phyloP scores from a whole-genome alignment of 2,329 filamentous ascomycete species.

The Calonectria pteridis region DNA sequence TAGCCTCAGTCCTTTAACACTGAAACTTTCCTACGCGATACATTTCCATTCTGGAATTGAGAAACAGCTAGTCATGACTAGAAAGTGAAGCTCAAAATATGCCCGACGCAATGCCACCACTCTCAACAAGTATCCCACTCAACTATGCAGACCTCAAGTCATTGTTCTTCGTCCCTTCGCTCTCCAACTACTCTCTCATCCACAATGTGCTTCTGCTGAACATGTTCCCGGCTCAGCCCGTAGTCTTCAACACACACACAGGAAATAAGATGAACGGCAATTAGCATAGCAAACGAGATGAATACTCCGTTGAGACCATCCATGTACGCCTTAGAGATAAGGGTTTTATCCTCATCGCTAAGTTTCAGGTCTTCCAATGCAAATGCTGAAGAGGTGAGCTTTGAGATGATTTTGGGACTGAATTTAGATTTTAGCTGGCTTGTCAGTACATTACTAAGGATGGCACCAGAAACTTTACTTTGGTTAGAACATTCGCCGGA shows the following conservation, averaged over 20 bases:
- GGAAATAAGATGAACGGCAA: background rate
- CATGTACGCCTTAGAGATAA: background rate
- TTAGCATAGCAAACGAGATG: background rate
- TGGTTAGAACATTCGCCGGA: background rate
- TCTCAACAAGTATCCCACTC: too few relatives aligned
- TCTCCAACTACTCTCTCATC: too few relatives aligned
- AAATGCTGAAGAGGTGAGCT: background rate
- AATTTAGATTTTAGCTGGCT: background rate
- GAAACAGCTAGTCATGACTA: too few relatives aligned
- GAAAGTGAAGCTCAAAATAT: too few relatives aligned
- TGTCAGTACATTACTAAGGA: background rate
- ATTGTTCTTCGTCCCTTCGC: too few relatives aligned
- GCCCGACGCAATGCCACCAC: too few relatives aligned
- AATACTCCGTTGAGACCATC: background rate
- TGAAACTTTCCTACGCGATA: too few relatives aligned
- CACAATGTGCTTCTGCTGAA: background rate
- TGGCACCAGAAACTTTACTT: background rate
- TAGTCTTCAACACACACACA: background rate
- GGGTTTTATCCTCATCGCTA: background rate
- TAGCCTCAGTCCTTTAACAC: too few relatives aligned
- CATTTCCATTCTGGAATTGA: too few relatives aligned
- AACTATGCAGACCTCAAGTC: too few relatives aligned
- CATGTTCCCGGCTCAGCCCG: background rate
- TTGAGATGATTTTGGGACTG: background rate
- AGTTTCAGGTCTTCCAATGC: background rate